These are phyloP conservation scores for Rhodotorula toruloides DNA, from an alignment of 768 basidiomycete species.

Conservation along the genomic window DNA sequence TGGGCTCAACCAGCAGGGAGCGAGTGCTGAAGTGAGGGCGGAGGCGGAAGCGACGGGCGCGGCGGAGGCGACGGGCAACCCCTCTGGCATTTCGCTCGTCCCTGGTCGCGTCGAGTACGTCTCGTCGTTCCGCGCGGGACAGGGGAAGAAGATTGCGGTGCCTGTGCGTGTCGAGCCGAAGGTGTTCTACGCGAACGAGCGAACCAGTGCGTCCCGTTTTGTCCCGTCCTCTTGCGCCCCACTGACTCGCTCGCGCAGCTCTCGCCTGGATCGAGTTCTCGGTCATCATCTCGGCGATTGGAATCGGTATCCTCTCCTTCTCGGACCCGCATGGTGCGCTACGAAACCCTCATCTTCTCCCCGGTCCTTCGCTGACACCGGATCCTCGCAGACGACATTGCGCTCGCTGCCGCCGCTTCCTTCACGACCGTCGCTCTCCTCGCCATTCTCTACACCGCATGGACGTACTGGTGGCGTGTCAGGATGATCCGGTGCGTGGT, in stretches of 20 bases:
- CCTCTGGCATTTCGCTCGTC: constrained; percentile 18
- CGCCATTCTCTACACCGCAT: constrained; percentile 78
- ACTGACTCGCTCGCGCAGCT: background rate
- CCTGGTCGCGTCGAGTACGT: constrained; percentile 50
- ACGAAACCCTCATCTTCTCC: no score
- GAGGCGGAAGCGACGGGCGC: constrained; percentile 5
- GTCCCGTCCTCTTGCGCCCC: background rate
- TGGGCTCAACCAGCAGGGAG: constrained; percentile 33
- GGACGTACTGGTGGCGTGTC: constrained; percentile 73
- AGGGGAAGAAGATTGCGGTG: constrained; percentile 82
- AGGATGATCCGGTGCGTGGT: constrained; percentile 54
- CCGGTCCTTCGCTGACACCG: constrained; percentile 27
- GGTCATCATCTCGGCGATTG: constrained; percentile 81
- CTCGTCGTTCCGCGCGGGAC: constrained; percentile 67
- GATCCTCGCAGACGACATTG: constrained; percentile 51
- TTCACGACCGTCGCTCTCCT: constrained; percentile 88
- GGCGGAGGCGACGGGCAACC: constrained; percentile 10
- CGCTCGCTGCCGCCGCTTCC: constrained; percentile 76
- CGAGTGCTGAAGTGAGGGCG: constrained; percentile 39
- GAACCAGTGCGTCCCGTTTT: constrained; percentile 57
- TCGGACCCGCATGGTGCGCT: constrained; percentile 37
- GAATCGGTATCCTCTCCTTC: constrained; percentile 65
- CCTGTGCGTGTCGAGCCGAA: constrained; percentile 98
- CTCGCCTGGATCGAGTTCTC: constrained; percentile 87
- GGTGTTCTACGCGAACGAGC: constrained; percentile 91